Percentiles rank a stretch among this genome's conserved stretches.
Conservation (phyloP, 1,139 yeast genomes). For the Petasospora rhodanensis region DNA sequence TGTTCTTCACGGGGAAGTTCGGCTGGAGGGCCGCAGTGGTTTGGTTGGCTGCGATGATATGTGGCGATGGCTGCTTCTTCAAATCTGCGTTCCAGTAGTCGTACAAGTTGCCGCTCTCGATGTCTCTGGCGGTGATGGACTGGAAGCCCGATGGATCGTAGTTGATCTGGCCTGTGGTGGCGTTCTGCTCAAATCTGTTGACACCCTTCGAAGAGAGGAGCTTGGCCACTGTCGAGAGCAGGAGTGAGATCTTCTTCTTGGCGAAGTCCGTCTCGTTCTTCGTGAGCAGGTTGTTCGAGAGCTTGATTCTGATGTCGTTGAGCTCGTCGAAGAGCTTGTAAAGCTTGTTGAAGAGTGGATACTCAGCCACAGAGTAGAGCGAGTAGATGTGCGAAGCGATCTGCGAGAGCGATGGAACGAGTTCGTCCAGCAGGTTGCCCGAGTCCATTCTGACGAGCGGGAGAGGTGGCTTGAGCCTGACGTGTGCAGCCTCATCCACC, state of each 20-base stretch:
- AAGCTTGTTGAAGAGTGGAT: conserved; percentile 53
- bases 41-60: conserved; percentile 66
- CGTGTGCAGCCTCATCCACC: conserved; percentile 23
- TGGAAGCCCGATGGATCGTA: conserved; percentile 76
- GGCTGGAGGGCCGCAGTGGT: conserved; percentile 69
- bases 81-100: conserved; percentile 32
- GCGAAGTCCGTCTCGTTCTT: conserved; percentile 51
- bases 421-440: conserved; percentile 50
- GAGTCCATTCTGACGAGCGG: conserved; percentile 45
- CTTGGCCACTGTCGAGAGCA: conserved; percentile 65
- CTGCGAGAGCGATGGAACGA: conserved; percentile 51
- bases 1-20: conserved; percentile 55
- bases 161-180: conserved; percentile 18
- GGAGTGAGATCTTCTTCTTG: conserved; percentile 54
- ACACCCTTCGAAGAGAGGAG: conserved; percentile 45
- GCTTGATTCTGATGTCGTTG: conserved; percentile 58
- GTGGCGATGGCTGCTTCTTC: conserved; percentile 38
- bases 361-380: conserved; percentile 67
- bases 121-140: conserved; percentile 62
- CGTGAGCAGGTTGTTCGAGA: conserved; percentile 56
- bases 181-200: conserved; percentile 26
- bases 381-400: conserved; percentile 63
- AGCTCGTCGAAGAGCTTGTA: conserved; percentile 51
- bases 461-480: conserved; percentile 43
- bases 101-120: conserved; percentile 58